Conservation (phyloP, 2,329 filamentous ascomycete genomes). For the Colletotrichum melonis region DNA sequence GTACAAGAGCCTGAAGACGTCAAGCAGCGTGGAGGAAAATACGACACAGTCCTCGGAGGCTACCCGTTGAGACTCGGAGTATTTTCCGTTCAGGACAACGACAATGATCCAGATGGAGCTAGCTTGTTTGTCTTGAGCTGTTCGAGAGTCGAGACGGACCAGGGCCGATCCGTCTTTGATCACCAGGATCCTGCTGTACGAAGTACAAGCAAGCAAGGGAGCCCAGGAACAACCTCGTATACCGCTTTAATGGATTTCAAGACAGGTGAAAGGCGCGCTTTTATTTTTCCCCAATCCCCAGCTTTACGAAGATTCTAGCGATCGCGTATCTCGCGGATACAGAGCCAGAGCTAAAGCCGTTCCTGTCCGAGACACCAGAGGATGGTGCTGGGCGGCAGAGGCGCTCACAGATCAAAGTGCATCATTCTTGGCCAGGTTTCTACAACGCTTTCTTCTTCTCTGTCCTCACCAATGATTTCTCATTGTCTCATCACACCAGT, state of each 20-base stretch:
- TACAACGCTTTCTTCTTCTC: not conserved
- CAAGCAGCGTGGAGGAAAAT: not conserved
- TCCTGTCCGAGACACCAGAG: not conserved
- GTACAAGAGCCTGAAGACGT: not conserved
- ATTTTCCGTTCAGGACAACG: slow-evolving; percentile 7
- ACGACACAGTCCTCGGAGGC: not conserved
- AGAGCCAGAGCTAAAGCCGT: no score
- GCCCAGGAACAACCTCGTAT: slow-evolving; percentile 4
- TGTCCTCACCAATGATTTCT: not conserved
- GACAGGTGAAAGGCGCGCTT: not conserved
- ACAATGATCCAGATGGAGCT: not conserved
- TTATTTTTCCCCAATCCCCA: not conserved
- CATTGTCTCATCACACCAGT: not conserved
- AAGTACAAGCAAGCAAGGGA: not conserved
- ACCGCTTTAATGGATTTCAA: not conserved
- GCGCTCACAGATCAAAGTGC: not conserved
- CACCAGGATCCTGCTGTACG: slow-evolving; percentile 1
- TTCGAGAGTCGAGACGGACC: not conserved
- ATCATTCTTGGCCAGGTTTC: not conserved
- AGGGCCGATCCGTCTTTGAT: slow-evolving; percentile 23
- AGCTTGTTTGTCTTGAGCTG: not conserved
- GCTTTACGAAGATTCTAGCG: not conserved
- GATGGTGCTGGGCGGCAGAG: not conserved
- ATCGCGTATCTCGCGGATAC: not conserved
- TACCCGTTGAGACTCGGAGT: slow-evolving; percentile 10